phyloP scores from a whole-genome alignment of 345 rosid genomes.

The Mercurialis annua region DNA sequence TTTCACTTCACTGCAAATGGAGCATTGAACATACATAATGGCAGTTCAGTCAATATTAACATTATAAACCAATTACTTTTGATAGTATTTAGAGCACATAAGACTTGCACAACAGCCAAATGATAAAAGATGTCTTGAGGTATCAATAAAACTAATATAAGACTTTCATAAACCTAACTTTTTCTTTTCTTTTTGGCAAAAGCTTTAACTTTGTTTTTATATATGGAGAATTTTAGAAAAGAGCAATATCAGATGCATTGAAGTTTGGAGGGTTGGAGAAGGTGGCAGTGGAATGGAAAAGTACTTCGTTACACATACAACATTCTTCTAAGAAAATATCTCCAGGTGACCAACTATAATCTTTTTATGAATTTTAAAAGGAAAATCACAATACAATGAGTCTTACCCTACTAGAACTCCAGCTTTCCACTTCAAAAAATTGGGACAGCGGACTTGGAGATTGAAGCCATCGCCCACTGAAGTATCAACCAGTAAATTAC shows the following conservation, averaged over 20 bases:
- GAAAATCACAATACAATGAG: background rate
- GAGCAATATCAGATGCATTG: background rate
- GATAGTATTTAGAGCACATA: background rate
- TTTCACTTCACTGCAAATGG: background rate
- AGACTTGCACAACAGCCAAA: background rate
- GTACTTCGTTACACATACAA: background rate
- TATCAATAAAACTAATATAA: background rate
- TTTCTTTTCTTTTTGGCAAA: background rate
- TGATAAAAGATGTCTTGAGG: background rate
- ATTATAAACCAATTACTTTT: background rate
- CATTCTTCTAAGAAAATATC: background rate
- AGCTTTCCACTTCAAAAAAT: constrained; percentile 74
- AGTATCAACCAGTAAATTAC: constrained; percentile 81
- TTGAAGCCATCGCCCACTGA: constrained; percentile 90
- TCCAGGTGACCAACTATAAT: background rate
- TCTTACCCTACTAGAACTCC: constrained; percentile 71
- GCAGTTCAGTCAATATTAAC: background rate
- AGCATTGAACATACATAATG: background rate
- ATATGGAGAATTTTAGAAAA: no score
- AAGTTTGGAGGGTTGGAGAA: background rate
- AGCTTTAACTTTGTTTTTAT: background rate
- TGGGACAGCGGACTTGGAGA: constrained; percentile 61
- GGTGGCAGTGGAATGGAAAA: background rate
- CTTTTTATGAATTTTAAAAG: background rate
- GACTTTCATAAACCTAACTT: background rate